A percentile compares a stretch with the other conserved stretches of the same genome.
Conservation (phyloP, 2,329 filamentous ascomycete genomes). For the Epichloe sp. region DNA sequence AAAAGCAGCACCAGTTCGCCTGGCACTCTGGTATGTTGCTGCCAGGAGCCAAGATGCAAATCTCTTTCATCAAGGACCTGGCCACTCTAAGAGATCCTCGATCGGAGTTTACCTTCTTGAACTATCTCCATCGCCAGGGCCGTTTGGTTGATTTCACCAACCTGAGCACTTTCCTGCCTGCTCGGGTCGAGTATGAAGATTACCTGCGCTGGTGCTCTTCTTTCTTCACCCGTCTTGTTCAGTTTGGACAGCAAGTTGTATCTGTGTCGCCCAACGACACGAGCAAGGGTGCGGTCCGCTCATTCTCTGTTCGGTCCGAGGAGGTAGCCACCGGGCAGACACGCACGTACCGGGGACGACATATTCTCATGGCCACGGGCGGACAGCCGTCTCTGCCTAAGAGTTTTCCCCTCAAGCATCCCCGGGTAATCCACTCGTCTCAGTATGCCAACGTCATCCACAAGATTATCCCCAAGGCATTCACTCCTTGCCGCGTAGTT, state of each 20-base stretch:
- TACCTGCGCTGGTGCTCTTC: slow-evolving; percentile 88
- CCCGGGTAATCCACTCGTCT: slow-evolving; percentile 76
- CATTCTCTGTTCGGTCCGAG: slow-evolving; percentile 55
- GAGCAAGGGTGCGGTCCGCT: slow-evolving; percentile 35
- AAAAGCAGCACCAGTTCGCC: slow-evolving; percentile 70
- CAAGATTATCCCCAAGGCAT: slow-evolving; percentile 41
- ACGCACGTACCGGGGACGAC: slow-evolving; percentile 42
- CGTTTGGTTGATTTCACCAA: slow-evolving; percentile 88
- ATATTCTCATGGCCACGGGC: slow-evolving; percentile 49
- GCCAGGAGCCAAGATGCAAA: slow-evolving; percentile 90
- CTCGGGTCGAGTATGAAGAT: slow-evolving; percentile 82
- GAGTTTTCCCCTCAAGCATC: slow-evolving; percentile 54
- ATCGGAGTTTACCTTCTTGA: slow-evolving; percentile 88
- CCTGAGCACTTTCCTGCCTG: slow-evolving; percentile 74
- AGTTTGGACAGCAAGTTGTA: slow-evolving; percentile 66
- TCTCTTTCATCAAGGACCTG: slow-evolving; percentile 93
- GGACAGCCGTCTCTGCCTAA: slow-evolving; percentile 57
- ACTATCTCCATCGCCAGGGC: slow-evolving; percentile 73
- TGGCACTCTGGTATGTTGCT: slow-evolving; percentile 97
- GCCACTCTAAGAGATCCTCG: slow-evolving; percentile 78
- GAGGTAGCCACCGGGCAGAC: slow-evolving; percentile 44
- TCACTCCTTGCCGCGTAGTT: slow-evolving; percentile 57
- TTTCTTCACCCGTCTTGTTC: slow-evolving; percentile 60
- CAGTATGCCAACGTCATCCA: slow-evolving; percentile 59
- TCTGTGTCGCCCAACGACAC: slow-evolving; percentile 47